Percentiles rank a stretch among this genome's conserved stretches.
phyloP scores from a whole-genome alignment of 1,139 yeast genomes.

The Magnusiomyces clavatus region DNA sequence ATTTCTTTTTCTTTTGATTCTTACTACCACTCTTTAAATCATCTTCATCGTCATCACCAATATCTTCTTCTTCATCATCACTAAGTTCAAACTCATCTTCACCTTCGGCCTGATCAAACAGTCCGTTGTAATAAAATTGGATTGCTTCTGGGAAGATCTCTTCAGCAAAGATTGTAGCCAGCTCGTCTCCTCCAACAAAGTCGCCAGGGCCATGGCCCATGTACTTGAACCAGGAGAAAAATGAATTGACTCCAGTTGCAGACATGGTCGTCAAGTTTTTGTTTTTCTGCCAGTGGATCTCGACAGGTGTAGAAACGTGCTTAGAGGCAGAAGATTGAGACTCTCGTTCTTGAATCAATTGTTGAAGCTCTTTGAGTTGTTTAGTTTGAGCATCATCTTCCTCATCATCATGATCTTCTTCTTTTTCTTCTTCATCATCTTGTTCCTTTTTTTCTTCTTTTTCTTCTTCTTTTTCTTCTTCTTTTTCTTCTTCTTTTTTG shows the following conservation, averaged over 20 bases:
- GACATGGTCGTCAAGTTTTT: slow-evolving; percentile 26
- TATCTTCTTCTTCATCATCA: slow-evolving; percentile 20
- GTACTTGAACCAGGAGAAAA: slow-evolving; percentile 34
- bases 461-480: slow-evolving; percentile 14
- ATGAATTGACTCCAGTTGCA: slow-evolving; percentile 26
- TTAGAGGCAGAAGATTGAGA: too few relatives aligned
- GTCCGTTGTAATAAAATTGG: slow-evolving; percentile 26
- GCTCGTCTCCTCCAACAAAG: slow-evolving; percentile 27
- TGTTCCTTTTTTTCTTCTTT: slow-evolving; percentile 20
- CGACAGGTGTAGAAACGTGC: slow-evolving; percentile 25
- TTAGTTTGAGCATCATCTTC: slow-evolving; percentile 17
- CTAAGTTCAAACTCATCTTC: slow-evolving; percentile 23
- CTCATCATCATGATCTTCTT: slow-evolving; percentile 17
- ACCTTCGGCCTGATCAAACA: slow-evolving; percentile 19
- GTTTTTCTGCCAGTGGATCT: slow-evolving; percentile 32
- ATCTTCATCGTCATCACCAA: slow-evolving; percentile 25
- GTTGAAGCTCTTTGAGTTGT: slow-evolving; percentile 8
- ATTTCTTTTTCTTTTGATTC: slow-evolving; percentile 19
- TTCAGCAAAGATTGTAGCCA: slow-evolving; percentile 33
- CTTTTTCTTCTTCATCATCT: slow-evolving; percentile 17
- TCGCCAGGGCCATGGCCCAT: slow-evolving; percentile 32
- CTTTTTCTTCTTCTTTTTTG: slow-evolving; percentile 6
- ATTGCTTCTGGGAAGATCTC: slow-evolving; percentile 37
- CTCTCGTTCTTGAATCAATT: too few relatives aligned
- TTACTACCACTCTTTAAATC: slow-evolving; percentile 14